These are phyloP conservation scores for Suillus lakei DNA, from an alignment of 768 basidiomycete species.

Conservation along the genomic window DNA sequence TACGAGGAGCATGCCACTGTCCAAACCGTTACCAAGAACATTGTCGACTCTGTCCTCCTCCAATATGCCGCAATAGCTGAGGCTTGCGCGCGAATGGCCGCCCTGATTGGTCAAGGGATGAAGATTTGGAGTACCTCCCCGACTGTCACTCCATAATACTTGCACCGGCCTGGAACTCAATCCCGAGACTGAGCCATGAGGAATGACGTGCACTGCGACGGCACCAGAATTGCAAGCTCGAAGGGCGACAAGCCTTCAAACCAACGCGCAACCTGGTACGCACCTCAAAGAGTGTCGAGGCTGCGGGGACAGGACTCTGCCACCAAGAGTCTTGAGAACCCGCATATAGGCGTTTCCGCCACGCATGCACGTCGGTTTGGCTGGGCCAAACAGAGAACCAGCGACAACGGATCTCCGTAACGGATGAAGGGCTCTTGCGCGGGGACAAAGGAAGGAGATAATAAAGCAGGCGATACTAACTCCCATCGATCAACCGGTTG, in stretches of 20 bases:
- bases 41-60: constrained; percentile 28
- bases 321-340: constrained; percentile 34
- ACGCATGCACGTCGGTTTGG: constrained; percentile 6
- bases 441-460: constrained; percentile 36
- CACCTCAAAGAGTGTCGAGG: constrained; percentile 26
- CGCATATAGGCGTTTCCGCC: constrained; percentile 28
- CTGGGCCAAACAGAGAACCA: constrained; percentile 25
- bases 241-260: constrained; percentile 35
- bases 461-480: constrained; percentile 82
- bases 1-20: constrained; percentile 38
- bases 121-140: constrained; percentile 32
- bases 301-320: constrained; percentile 35
- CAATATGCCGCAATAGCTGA: constrained; percentile 25
- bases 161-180: constrained; percentile 38
- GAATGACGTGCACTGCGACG: constrained; percentile 27
- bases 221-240: constrained; percentile 27
- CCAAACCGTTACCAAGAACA: constrained; percentile 29
- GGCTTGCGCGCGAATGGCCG: constrained; percentile 32
- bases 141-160: constrained; percentile 33
- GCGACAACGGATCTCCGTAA: constrained; percentile 25
- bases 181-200: constrained; percentile 35
- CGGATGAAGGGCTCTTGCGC: constrained; percentile 22
- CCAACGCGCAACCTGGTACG: constrained; percentile 27
- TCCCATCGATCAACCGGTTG: constrained; percentile 99
- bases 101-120: constrained; percentile 40